Percentiles rank a stretch among this genome's conserved stretches.
Evolutionary conservation across 2,329 filamentous ascomycete species (phyloP).

Genomic region (Mollisiaceae sp.): DNA sequence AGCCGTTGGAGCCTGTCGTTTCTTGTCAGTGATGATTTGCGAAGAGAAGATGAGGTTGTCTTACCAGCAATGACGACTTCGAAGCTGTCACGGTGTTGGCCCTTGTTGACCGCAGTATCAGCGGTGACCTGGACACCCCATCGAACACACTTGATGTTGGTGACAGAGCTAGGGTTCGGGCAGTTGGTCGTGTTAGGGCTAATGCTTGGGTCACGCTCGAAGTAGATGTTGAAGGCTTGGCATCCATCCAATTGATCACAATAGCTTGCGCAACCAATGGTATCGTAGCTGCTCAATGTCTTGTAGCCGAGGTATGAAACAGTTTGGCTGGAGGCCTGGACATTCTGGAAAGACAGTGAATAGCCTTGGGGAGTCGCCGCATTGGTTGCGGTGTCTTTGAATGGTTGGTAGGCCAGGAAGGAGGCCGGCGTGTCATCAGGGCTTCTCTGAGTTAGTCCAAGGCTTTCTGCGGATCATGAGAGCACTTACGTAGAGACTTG

Average conservation of each 20-base stretch:
- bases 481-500: constrained; percentile 21
- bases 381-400: constrained; percentile 24
- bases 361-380: constrained; percentile 42
- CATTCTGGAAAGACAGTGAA: constrained; percentile 38
- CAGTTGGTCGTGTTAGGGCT: constrained; percentile 39
- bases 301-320: constrained; percentile 38
- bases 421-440: constrained; percentile 24
- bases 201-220: constrained; percentile 44
- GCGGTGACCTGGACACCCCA: constrained; percentile 42
- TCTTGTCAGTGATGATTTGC: not conserved
- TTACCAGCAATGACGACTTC: constrained; percentile 1
- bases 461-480: not conserved
- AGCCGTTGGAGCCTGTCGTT: constrained; percentile 51
- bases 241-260: constrained; percentile 42
- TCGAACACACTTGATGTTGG: constrained; percentile 45
- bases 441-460: constrained; percentile 15
- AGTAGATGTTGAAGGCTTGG: constrained; percentile 44
- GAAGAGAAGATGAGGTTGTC: not conserved
- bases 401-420: constrained; percentile 34
- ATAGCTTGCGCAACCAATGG: constrained; percentile 36
- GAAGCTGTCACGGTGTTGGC: constrained; percentile 39
- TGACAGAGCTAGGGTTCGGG: constrained; percentile 42
- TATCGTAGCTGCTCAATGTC: constrained; percentile 41
- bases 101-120: constrained; percentile 43
- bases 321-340: constrained; percentile 41